These are phyloP conservation scores for Stagonosporopsis rhizophila DNA, from an alignment of 2,329 filamentous ascomycete genomes.

Conservation along the genomic window DNA sequence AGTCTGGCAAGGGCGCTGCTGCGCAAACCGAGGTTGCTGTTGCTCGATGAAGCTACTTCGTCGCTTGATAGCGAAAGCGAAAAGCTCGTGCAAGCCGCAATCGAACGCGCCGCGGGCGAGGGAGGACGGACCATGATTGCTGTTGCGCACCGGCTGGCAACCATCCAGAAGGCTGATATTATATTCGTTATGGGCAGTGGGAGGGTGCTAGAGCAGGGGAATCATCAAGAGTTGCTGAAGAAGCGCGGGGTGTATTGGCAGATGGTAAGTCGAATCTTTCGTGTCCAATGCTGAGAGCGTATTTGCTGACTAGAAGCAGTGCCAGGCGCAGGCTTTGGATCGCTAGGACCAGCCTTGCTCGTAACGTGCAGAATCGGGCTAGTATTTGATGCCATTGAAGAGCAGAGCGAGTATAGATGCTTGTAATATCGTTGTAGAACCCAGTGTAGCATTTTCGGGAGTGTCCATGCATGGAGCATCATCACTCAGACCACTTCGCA, in stretches of 20 bases:
- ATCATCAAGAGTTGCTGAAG: constrained; percentile 40
- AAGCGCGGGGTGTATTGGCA: constrained; percentile 45
- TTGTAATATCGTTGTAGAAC: not conserved
- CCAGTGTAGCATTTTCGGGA: not conserved
- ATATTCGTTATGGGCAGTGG: constrained; percentile 48
- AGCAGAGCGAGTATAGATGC: not conserved
- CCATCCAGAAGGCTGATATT: constrained; percentile 48
- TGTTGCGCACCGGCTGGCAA: constrained; percentile 48
- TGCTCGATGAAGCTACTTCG: constrained; percentile 48
- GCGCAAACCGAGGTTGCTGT: constrained; percentile 39
- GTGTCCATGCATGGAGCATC: not conserved
- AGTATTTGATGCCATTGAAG: too few species aligned
- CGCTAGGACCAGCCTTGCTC: constrained; percentile 19
- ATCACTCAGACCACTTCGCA: not conserved
- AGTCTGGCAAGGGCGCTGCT: constrained; percentile 45
- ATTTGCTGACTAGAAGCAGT: constrained; percentile 17
- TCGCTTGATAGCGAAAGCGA: constrained; percentile 46
- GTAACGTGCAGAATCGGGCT: not conserved
- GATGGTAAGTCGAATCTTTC: constrained; percentile 26
- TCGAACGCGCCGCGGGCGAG: constrained; percentile 42
- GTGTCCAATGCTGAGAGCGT: too few species aligned
- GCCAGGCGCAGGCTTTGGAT: constrained; percentile 50
- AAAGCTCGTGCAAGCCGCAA: constrained; percentile 44
- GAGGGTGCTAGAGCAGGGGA: constrained; percentile 43
- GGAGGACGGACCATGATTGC: constrained; percentile 40